phyloP scores from a whole-genome alignment of 2,329 filamentous ascomycete genomes.

The Exserohilum rostratum region DNA sequence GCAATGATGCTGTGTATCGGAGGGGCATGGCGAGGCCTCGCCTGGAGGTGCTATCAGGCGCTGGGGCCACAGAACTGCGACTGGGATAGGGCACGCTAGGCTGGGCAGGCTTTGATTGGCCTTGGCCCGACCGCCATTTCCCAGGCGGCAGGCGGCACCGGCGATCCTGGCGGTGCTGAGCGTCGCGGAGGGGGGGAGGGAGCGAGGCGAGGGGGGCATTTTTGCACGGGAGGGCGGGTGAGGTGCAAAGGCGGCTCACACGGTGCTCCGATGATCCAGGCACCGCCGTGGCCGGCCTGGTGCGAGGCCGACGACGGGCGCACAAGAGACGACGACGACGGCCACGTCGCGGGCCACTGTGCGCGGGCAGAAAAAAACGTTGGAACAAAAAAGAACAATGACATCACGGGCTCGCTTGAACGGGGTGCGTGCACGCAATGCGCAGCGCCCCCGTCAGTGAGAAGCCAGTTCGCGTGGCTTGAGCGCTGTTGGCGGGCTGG shows the following conservation, averaged over 20 bases:
- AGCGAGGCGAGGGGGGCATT: slow-evolving; percentile 13
- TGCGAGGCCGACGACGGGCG: neutral
- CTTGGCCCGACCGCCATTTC: slow-evolving; percentile 31
- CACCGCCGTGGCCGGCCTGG: slow-evolving; percentile 11
- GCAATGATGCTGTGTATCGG: neutral
- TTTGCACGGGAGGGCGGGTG: slow-evolving; percentile 27
- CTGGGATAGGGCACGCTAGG: slow-evolving; percentile 18
- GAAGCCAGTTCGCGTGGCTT: slow-evolving; percentile 18
- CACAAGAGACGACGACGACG: too few relatives aligned
- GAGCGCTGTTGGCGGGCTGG: slow-evolving; percentile 17
- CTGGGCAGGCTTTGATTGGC: slow-evolving; percentile 26
- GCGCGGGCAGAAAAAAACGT: slow-evolving; percentile 7
- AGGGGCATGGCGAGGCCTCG: slow-evolving; percentile 19
- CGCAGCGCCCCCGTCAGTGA: neutral
- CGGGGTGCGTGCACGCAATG: slow-evolving; percentile 15
- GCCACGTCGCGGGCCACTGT: too few relatives aligned
- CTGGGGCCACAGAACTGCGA: slow-evolving; percentile 24
- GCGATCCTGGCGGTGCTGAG: slow-evolving; percentile 29
- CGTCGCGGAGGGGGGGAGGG: slow-evolving; percentile 15
- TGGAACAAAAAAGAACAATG: slow-evolving; percentile 12
- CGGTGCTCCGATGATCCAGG: slow-evolving; percentile 30
- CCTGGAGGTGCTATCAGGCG: slow-evolving; percentile 15
- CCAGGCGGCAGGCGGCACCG: slow-evolving; percentile 27
- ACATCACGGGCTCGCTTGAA: slow-evolving; percentile 23
- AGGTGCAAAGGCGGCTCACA: slow-evolving; percentile 17